A percentile compares a stretch with the other conserved stretches of the same genome.
These are phyloP conservation scores for Cryptosporidium viatorum DNA, from an alignment of 169 alveolate genomes.

Conservation along the genomic window DNA sequence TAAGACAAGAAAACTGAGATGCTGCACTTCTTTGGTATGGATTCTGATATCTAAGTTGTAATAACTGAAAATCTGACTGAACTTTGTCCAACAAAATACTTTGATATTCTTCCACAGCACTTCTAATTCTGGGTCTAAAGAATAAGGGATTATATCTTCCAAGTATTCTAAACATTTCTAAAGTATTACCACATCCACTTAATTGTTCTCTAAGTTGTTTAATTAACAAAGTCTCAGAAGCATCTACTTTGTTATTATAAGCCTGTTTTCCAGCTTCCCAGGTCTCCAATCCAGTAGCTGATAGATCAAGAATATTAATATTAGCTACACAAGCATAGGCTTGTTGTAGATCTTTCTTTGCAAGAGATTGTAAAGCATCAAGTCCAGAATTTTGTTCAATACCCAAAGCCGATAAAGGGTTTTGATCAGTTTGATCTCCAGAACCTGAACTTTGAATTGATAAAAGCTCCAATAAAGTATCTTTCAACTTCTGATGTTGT, in stretches of 20 bases:
- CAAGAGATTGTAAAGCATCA: constrained; percentile 63
- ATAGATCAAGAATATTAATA: constrained; percentile 82
- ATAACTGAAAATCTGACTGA: constrained; percentile 89
- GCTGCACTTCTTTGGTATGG: constrained; percentile 92
- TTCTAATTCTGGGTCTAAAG: constrained; percentile 94
- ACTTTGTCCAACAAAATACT: constrained; percentile 91
- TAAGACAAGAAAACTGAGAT: constrained; percentile 86
- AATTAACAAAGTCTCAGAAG: constrained; percentile 95
- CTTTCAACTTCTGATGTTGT: constrained; percentile 93
- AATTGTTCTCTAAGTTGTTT: constrained; percentile 93
- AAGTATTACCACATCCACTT: constrained; percentile 94
- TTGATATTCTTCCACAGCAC: constrained; percentile 97
- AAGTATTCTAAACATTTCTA: constrained; percentile 96
- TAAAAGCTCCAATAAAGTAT: constrained; percentile 81
- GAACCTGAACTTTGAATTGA: constrained; percentile 25
- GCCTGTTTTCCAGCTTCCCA: constrained; percentile 89
- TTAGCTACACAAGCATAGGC: constrained; percentile 73
- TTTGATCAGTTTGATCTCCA: neutral
- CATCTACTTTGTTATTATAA: constrained; percentile 92
- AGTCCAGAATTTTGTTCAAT: constrained; percentile 47
- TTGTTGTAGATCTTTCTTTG: constrained; percentile 65
- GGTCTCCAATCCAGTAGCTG: constrained; percentile 80
- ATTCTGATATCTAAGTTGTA: constrained; percentile 90
- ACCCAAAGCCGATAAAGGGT: constrained; percentile 34
- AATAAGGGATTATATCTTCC: constrained; percentile 94